Conservation (phyloP, 495 filamentous ascomycete genomes). For the Sporormia fimetaria region DNA sequence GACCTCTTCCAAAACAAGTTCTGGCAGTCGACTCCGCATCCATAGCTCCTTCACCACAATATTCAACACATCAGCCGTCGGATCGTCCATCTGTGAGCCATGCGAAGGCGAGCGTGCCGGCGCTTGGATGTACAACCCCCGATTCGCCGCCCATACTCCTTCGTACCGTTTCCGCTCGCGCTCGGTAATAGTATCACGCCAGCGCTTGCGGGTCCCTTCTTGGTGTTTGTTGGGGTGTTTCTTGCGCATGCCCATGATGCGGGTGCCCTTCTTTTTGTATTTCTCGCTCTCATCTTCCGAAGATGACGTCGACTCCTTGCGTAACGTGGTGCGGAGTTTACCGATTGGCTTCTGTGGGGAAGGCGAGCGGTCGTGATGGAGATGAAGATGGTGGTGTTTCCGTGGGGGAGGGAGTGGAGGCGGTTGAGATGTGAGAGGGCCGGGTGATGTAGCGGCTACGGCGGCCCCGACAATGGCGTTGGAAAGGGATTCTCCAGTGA, state of each 20-base stretch:
- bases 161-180: constrained; percentile 84
- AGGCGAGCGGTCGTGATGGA: constrained; percentile 39
- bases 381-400: constrained; percentile 38
- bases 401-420: constrained; percentile 20
- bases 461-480: constrained; percentile 81
- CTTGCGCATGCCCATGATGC: constrained; percentile 36
- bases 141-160: constrained; percentile 92
- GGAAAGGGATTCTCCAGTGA: constrained; percentile 44
- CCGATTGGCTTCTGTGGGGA: constrained; percentile 39
- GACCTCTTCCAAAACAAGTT: constrained; percentile 59
- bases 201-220: constrained; percentile 77
- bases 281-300: constrained; percentile 48
- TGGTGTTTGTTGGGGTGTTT: constrained; percentile 76
- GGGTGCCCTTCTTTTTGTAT: constrained; percentile 35
- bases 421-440: constrained; percentile 32
- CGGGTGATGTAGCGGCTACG: constrained; percentile 55
- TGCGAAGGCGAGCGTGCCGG: not conserved
- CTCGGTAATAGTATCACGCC: constrained; percentile 65
- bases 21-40: constrained; percentile 60
- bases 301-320: constrained; percentile 39
- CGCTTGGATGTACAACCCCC: constrained; percentile 43
- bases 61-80: constrained; percentile 47
- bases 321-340: constrained; percentile 62
- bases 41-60: constrained; percentile 80
- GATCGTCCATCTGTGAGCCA: not conserved